Evolutionary conservation across 495 filamentous ascomycete genomes (phyloP).

Genomic region (Staphylotrichum longicolle): DNA sequence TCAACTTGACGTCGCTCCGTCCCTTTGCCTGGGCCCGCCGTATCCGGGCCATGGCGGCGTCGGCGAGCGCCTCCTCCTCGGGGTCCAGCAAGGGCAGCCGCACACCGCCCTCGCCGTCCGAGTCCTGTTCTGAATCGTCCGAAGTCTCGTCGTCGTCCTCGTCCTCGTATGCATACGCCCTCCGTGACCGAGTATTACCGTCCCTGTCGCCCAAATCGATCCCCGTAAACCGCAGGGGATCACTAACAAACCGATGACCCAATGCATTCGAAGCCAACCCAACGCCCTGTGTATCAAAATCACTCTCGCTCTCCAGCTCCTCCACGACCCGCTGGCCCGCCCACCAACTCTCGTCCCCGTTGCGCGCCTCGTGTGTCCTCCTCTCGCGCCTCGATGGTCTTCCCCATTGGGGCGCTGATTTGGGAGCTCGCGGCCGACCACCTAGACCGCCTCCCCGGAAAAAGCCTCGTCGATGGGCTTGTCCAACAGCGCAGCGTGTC

Average conservation of each 20-base stretch:
- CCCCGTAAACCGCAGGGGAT: slow-evolving; percentile 62
- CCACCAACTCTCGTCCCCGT: slow-evolving; percentile 49
- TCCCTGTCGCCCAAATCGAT: slow-evolving; percentile 51
- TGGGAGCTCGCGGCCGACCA: slow-evolving; percentile 99
- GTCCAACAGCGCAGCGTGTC: slow-evolving; percentile 94
- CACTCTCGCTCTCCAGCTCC: slow-evolving; percentile 65
- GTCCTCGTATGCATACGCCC: slow-evolving; percentile 47
- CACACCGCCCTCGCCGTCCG: slow-evolving; percentile 52
- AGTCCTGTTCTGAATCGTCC: slow-evolving; percentile 55
- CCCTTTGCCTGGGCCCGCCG: slow-evolving; percentile 69
- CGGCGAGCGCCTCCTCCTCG: slow-evolving; percentile 69
- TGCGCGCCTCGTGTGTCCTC: slow-evolving; percentile 58
- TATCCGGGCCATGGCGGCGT: slow-evolving; percentile 73
- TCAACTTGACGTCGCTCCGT: slow-evolving; percentile 71
- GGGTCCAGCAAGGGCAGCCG: slow-evolving; percentile 54
- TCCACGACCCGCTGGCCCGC: slow-evolving; percentile 56
- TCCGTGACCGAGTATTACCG: slow-evolving; percentile 44
- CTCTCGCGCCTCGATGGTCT: slow-evolving; percentile 90
- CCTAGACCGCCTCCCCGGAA: slow-evolving; percentile 99
- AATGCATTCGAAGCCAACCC: slow-evolving; percentile 46
- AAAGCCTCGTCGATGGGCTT: slow-evolving; percentile 99
- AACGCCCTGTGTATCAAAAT: slow-evolving; percentile 60
- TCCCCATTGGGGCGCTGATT: slow-evolving; percentile 93
- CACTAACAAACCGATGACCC: slow-evolving; percentile 48
- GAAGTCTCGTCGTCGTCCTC: slow-evolving; percentile 50